Conservation (phyloP, 2,329 filamentous ascomycete genomes). For the Fusarium pseudoanthophilum region DNA sequence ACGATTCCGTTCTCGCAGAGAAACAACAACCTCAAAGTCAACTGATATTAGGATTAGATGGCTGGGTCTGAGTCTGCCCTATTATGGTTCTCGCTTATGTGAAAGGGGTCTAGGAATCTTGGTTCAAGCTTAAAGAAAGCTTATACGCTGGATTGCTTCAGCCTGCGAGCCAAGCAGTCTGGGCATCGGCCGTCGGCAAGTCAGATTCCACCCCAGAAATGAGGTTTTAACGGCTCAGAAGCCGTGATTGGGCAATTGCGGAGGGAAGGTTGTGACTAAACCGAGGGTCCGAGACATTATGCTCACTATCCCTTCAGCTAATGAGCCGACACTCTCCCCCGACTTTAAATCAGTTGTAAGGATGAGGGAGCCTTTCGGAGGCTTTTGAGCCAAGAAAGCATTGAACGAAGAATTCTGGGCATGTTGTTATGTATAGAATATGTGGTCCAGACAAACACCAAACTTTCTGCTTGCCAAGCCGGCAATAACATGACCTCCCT, state of each 20-base stretch:
- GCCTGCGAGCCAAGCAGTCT: slow-evolving; percentile 2
- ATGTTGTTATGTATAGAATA: not conserved
- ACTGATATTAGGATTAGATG: not conserved
- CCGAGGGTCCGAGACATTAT: slow-evolving; percentile 33
- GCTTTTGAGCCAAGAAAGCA: not conserved
- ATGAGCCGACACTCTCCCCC: not conserved
- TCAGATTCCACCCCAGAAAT: not conserved
- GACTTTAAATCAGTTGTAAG: not conserved
- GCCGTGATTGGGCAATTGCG: not conserved
- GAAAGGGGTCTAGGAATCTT: not conserved
- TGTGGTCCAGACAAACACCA: not conserved
- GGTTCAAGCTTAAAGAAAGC: not conserved
- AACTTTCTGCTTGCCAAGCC: not conserved
- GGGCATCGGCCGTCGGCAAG: slow-evolving; percentile 25
- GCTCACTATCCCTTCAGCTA: slow-evolving; percentile 14
- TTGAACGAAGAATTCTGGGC: rapidly evolving
- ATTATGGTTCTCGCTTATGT: not conserved
- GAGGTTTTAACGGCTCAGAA: not conserved
- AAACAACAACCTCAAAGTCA: not conserved
- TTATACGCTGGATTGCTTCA: slow-evolving; percentile 4
- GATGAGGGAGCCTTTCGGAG: not conserved
- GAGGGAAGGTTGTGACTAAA: not conserved
- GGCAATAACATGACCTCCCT: not conserved
- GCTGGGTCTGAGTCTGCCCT: not conserved
- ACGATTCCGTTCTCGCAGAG: not conserved